Conservation (phyloP, 2,329 filamentous ascomycete genomes). For the Cucurbitaria berberidis region DNA sequence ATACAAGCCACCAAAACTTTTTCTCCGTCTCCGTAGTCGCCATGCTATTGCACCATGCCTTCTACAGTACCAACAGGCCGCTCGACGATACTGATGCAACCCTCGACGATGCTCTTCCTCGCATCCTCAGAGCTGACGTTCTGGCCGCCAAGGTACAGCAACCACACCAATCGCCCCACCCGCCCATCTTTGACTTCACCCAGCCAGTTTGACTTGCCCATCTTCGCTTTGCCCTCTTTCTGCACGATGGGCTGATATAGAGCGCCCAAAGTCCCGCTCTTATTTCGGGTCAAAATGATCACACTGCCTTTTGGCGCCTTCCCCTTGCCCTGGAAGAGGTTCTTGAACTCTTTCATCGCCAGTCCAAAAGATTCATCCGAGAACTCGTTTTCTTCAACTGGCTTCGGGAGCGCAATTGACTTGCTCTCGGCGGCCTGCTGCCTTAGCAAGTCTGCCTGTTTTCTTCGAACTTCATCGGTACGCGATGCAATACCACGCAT, state of each 20-base stretch:
- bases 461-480: constrained; percentile 59
- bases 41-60: constrained; percentile 65
- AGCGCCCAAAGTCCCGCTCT: constrained; percentile 62
- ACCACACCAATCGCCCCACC: constrained; percentile 81
- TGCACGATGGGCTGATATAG: constrained; percentile 36
- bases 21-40: background rate
- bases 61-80: constrained; percentile 87
- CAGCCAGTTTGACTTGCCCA: constrained; percentile 61
- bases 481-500: constrained; percentile 82
- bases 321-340: constrained; percentile 76
- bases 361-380: constrained; percentile 77
- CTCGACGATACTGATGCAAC: constrained; percentile 86
- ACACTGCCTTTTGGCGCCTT: constrained; percentile 82
- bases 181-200: constrained; percentile 80
- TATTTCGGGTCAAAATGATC: constrained; percentile 73
- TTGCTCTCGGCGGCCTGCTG: constrained; percentile 54
- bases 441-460: constrained; percentile 39
- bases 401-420: constrained; percentile 36
- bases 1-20: background rate
- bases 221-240: constrained; percentile 47
- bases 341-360: constrained; percentile 78
- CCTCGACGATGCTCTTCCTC: constrained; percentile 81
- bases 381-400: constrained; percentile 55
- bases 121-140: constrained; percentile 86
- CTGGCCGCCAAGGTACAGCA: constrained; percentile 86